Evolutionary conservation across 2,329 filamentous ascomycete species (phyloP), one percentile per base, ranked within the genome.

Genomic region (Dactylonectria estremocensis): DNA sequence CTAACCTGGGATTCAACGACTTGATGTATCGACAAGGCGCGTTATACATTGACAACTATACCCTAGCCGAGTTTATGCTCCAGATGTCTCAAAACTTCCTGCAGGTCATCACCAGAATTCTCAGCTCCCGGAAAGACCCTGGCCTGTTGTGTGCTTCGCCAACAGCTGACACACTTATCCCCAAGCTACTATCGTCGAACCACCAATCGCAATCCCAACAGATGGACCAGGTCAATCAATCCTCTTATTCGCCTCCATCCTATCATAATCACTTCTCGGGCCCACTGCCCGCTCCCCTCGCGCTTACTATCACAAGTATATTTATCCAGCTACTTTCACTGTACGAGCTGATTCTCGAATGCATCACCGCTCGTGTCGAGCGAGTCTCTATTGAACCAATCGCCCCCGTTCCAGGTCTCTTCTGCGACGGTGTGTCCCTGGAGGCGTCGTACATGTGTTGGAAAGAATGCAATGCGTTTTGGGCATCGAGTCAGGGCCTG

Each of bases 261-360:
- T n/a, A n/a, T n/a, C n/a, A n/a, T n/a, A n/a, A n/a, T n/a, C n/a
- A n/a, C n/a, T n/a, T n/a, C n/a, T n/a, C n/a, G n/a, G n/a, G n/a
- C n/a, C n/a, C n/a, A n/a, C n/a, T n/a, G n/a, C n/a, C n/a, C n/a
- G 53, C 53, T 22, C 35, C 53, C 22, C 53, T 56, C 16, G 35
- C 53, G 5, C 22, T 56, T 16, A 56, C 53, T 20, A 56, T 56
- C 53, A 56, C 53, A 35, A 20, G 16, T 18, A 20, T 31, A 16
- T 56, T 56, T 22, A 46, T 37, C 35, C 53, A 56, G 53, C 53
- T 56, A 16, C 22, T 56, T 22, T 56, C 53, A 16, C 53, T 56
- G 33, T 56, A 43, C 33, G 33, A 56, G 53, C 9, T 45, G 10
- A 14, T 43, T 37, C 53, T 56, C 31, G 24, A 56, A 18, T 18